phyloP scores from a whole-genome alignment of 495 filamentous ascomycete genomes.

The Cenococcum geophilum region DNA sequence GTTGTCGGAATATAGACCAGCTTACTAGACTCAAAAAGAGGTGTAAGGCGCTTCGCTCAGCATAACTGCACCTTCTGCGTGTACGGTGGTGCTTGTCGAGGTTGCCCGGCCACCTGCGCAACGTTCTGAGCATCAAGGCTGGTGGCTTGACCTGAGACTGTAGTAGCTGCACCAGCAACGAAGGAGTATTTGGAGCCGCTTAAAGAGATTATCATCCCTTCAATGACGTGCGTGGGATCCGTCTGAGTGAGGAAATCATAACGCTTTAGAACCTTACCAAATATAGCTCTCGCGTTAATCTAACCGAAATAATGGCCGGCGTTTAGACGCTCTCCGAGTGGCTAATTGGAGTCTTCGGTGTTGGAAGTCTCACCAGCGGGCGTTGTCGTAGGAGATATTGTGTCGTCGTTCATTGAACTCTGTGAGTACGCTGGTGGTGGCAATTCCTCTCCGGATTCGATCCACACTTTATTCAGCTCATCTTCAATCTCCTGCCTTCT shows the following conservation, averaged over 20 bases:
- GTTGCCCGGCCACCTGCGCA: not conserved
- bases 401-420: not conserved
- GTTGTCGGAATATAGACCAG: not conserved
- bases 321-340: no score
- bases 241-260: no score
- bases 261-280: no score
- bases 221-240: no score
- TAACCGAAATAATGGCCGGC: no score
- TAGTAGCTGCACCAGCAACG: no score
- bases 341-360: not conserved
- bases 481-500: slow-evolving; percentile 69
- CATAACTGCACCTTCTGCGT: not conserved
- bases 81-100: not conserved
- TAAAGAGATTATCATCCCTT: no score
- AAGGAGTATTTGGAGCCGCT: no score
- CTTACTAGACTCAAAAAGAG: not conserved
- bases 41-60: not conserved
- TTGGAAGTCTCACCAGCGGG: not conserved
- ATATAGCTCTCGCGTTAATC: no score
- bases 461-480: slow-evolving; percentile 59
- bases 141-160: no score
- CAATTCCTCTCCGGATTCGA: slow-evolving; percentile 36
- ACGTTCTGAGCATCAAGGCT: not conserved
- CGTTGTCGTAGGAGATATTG: not conserved
- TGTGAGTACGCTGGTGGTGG: slow-evolving; percentile 35